These are phyloP conservation scores for Mycena filopes DNA, from an alignment of 768 basidiomycete genomes.

Conservation along the genomic window DNA sequence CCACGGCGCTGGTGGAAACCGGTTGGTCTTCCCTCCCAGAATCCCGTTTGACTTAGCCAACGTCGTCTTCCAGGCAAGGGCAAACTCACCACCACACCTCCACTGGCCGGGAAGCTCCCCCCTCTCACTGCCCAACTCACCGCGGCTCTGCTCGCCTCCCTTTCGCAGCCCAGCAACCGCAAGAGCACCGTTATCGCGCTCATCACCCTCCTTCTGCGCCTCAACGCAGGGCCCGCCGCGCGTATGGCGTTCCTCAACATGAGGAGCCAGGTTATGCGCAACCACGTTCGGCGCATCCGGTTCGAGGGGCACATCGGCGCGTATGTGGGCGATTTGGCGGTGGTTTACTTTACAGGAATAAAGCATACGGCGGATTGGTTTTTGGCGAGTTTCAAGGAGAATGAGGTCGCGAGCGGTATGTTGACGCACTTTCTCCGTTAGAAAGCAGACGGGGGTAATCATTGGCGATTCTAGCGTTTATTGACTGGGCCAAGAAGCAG, in stretches of 20 bases:
- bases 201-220: constrained; percentile 76
- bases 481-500: constrained; percentile 92
- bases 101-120: constrained; percentile 67
- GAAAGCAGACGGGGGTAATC: background rate
- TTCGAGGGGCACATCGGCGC: constrained; percentile 90
- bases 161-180: constrained; percentile 80
- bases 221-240: constrained; percentile 83
- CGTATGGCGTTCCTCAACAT: constrained; percentile 85
- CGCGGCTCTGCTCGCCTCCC: constrained; percentile 73
- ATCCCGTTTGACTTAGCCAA: background rate
- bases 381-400: constrained; percentile 93
- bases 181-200: constrained; percentile 80
- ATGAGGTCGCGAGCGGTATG: constrained; percentile 92
- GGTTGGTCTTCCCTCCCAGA: constrained; percentile 54
- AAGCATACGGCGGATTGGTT: constrained; percentile 99
- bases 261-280: constrained; percentile 77
- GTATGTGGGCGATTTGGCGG: constrained; percentile 88
- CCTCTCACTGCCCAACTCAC: constrained; percentile 75
- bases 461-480: constrained; percentile 73
- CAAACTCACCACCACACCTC: constrained; percentile 67
- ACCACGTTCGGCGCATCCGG: constrained; percentile 84
- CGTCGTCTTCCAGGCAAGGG: constrained; percentile 49
- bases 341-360: constrained; percentile 93
- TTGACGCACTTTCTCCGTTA: constrained; percentile 24
- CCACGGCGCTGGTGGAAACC: constrained; percentile 85